Evolutionary conservation across 1,284 basidiomycete species (phyloP).

Genomic region (Ceratobasidium sp.): DNA sequence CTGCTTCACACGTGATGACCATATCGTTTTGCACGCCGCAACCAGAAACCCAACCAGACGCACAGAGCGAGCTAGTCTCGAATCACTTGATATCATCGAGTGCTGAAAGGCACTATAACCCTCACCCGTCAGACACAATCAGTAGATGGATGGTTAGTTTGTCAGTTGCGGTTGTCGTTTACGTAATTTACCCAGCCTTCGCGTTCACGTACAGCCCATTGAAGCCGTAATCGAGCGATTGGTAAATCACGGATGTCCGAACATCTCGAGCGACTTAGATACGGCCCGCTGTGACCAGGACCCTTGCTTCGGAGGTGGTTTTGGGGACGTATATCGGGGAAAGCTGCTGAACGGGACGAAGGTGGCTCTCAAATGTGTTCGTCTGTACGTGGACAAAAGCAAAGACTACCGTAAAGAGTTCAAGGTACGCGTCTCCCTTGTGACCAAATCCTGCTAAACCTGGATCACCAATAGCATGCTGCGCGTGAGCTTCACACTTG

Average conservation of each 20-base stretch:
- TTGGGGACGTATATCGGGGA: constrained; percentile 19
- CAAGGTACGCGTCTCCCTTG: not conserved
- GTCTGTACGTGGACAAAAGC: not conserved
- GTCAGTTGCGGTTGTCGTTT: too few relatives aligned
- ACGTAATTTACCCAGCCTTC: too few relatives aligned
- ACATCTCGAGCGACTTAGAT: not conserved
- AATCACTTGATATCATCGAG: too few relatives aligned
- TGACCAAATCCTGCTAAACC: not conserved
- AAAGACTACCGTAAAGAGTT: not conserved
- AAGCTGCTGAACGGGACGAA: not conserved
- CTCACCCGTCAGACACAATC: too few relatives aligned
- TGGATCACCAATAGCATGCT: not conserved
- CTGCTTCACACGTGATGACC: too few relatives aligned
- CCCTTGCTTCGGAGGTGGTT: not conserved
- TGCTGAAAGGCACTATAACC: too few relatives aligned
- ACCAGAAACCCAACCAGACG: too few relatives aligned
- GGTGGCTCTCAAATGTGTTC: constrained; percentile 3
- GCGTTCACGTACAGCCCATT: constrained; percentile 19
- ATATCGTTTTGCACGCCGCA: too few relatives aligned
- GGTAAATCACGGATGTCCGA: not conserved
- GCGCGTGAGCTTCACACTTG: constrained; percentile 5
- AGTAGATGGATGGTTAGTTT: too few relatives aligned
- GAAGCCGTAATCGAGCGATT: not conserved
- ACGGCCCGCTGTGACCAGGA: not conserved
- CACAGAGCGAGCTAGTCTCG: too few relatives aligned